Conservation (phyloP, 2,329 filamentous ascomycete genomes). For the Aspergillus sp. region DNA sequence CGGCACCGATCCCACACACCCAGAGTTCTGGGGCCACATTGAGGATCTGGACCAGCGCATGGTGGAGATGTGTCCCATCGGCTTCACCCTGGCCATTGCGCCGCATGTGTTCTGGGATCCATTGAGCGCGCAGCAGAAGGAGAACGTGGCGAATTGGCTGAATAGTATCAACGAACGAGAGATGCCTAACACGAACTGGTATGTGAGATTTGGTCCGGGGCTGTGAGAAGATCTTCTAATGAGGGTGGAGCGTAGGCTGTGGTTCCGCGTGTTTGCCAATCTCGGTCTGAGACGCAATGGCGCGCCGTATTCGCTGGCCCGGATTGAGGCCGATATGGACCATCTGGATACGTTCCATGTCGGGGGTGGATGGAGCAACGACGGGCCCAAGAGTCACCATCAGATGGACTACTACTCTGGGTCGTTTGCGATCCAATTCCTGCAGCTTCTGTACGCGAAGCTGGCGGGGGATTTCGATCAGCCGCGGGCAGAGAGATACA, state of each 20-base stretch:
- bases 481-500: constrained; percentile 65
- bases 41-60: constrained; percentile 76
- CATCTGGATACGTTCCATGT: constrained; percentile 78
- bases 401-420: constrained; percentile 87
- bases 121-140: constrained; percentile 59
- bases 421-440: constrained; percentile 76
- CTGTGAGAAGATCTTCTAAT: background rate
- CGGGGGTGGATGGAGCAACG: constrained; percentile 79
- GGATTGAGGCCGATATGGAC: constrained; percentile 71
- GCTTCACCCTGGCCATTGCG: constrained; percentile 70
- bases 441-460: constrained; percentile 74
- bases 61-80: constrained; percentile 81
- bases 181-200: constrained; percentile 65
- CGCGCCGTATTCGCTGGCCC: constrained; percentile 65
- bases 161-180: constrained; percentile 78
- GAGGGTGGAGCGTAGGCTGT: constrained; percentile 56
- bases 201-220: constrained; percentile 11
- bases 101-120: constrained; percentile 63
- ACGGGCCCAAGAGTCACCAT: constrained; percentile 73
- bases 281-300: constrained; percentile 73
- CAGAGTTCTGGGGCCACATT: constrained; percentile 75
- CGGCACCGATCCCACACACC: constrained; percentile 66
- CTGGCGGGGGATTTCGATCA: constrained; percentile 65
- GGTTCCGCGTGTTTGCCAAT: constrained; percentile 83
- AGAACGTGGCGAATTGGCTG: constrained; percentile 69